These are phyloP conservation scores for Pseudozyma tsukubaensis DNA, from an alignment of 1,284 basidiomycete species.

Conservation along the genomic window DNA sequence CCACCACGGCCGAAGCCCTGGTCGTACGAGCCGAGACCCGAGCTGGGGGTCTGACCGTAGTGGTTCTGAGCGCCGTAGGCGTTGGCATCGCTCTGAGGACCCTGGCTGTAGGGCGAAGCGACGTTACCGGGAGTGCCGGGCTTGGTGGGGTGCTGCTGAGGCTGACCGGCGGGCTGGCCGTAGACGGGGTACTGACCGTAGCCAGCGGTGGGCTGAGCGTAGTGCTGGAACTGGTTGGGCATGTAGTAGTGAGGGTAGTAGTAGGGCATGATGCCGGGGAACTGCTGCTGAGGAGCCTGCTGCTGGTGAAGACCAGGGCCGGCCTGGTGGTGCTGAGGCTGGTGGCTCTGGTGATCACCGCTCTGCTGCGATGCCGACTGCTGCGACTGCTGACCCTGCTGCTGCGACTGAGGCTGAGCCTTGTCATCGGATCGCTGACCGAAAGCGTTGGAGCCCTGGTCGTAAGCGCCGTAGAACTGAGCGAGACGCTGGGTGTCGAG, in stretches of 20 bases:
- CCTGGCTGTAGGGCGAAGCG: constrained; percentile 62
- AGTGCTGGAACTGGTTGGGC: constrained; percentile 69
- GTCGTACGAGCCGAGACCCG: constrained; percentile 55
- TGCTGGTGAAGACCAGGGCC: constrained; percentile 54
- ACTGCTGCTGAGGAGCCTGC: constrained; percentile 62
- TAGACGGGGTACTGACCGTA: constrained; percentile 68
- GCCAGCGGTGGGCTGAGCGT: constrained; percentile 64
- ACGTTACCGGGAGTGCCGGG: constrained; percentile 61
- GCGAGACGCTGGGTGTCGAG: constrained; percentile 62
- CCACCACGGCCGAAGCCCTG: constrained; percentile 61
- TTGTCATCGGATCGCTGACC: constrained; percentile 53
- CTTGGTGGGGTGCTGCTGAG: constrained; percentile 58
- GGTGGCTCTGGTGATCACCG: constrained; percentile 38
- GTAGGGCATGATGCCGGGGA: constrained; percentile 67
- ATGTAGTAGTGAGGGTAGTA: constrained; percentile 69
- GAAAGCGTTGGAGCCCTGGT: constrained; percentile 54
- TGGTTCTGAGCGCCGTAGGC: constrained; percentile 59
- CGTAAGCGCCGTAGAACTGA: constrained; percentile 62
- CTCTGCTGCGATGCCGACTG: constrained; percentile 44
- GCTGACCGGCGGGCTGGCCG: constrained; percentile 59
- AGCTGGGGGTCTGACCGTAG: constrained; percentile 54
- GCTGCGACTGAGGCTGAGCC: constrained; percentile 37
- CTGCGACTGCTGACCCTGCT: constrained; percentile 50
- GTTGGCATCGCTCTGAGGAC: constrained; percentile 43
- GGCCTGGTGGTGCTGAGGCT: constrained; percentile 47